phyloP scores from a whole-genome alignment of 306 rosid genomes.

The Vigna hirtella region DNA sequence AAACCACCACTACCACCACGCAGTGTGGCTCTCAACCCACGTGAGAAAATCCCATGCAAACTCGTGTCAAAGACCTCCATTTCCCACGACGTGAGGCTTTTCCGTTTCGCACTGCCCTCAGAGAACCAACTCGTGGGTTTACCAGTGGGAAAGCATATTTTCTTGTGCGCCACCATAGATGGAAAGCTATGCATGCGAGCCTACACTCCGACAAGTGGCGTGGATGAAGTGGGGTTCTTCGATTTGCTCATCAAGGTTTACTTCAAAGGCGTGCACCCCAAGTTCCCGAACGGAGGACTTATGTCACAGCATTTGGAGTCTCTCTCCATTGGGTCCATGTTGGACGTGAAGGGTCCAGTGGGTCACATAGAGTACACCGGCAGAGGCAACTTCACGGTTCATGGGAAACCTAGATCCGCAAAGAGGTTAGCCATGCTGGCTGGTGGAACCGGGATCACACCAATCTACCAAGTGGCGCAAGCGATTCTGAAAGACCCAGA shows the following conservation, averaged over 20 bases:
- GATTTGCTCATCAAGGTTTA: slow-evolving; percentile 79
- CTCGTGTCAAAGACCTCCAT: slow-evolving; percentile 59
- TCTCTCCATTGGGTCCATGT: slow-evolving; percentile 48
- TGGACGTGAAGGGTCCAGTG: slow-evolving; percentile 84
- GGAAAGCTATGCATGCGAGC: slow-evolving; percentile 86
- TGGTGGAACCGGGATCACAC: slow-evolving; percentile 94
- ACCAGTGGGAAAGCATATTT: slow-evolving; percentile 84
- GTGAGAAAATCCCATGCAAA: slow-evolving; percentile 71
- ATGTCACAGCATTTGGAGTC: slow-evolving; percentile 81
- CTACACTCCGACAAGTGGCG: slow-evolving; percentile 73
- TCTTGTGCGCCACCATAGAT: slow-evolving; percentile 63
- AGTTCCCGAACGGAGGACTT: slow-evolving; percentile 79
- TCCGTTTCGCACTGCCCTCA: slow-evolving; percentile 65
- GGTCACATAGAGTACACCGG: slow-evolving; percentile 89
- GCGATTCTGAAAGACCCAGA: slow-evolving; percentile 76
- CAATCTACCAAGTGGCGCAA: slow-evolving; percentile 77
- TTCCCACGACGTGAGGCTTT: slow-evolving; percentile 72
- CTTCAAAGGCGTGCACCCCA: slow-evolving; percentile 73
- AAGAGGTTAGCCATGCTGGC: slow-evolving; percentile 75
- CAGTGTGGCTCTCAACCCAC: slow-evolving; percentile 62
- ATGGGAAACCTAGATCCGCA: slow-evolving; percentile 61
- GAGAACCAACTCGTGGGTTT: slow-evolving; percentile 71
- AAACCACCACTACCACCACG: background rate
- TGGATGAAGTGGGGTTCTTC: slow-evolving; percentile 69
- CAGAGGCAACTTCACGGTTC: slow-evolving; percentile 66